These are phyloP conservation scores for Malassezia yamatoensis DNA, from an alignment of 1,284 basidiomycete genomes.

Conservation along the genomic window DNA sequence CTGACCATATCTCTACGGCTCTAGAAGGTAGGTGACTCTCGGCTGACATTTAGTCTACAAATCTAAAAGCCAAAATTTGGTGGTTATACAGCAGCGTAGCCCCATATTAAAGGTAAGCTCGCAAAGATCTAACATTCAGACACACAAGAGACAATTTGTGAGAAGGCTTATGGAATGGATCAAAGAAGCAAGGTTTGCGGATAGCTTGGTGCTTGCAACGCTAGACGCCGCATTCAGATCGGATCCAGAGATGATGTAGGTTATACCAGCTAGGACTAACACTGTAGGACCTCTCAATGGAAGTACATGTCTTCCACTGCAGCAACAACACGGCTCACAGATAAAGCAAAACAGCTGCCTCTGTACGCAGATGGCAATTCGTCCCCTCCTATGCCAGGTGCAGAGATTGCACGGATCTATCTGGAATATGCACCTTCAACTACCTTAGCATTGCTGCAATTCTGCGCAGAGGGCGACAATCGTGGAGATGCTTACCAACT, in stretches of 20 bases:
- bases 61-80: conserved; percentile 3
- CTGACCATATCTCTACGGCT: neutral
- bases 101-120: conserved; percentile 26
- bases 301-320: conserved; percentile 9
- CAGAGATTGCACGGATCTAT: conserved; percentile 19
- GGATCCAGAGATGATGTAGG: conserved; percentile 24
- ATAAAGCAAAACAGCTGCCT: neutral
- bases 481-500: conserved; percentile 30
- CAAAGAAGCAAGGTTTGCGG: conserved; percentile 10
- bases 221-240: conserved; percentile 31
- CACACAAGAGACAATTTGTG: conserved; percentile 8
- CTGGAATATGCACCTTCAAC: conserved; percentile 4
- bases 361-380: neutral
- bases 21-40: conserved; percentile 10
- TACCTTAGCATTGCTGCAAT: conserved; percentile 25
- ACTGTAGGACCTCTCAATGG: conserved; percentile 15
- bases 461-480: conserved; percentile 37
- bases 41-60: conserved; percentile 1
- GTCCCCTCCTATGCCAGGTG: conserved; percentile 26
- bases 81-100: conserved; percentile 33
- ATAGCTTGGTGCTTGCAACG: conserved; percentile 18
- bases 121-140: neutral
- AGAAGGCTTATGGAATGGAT: conserved; percentile 15
- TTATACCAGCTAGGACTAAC: neutral
- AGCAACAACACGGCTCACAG: neutral